phyloP scores from a whole-genome alignment of 345 rosid species.

The Punica granatum region DNA sequence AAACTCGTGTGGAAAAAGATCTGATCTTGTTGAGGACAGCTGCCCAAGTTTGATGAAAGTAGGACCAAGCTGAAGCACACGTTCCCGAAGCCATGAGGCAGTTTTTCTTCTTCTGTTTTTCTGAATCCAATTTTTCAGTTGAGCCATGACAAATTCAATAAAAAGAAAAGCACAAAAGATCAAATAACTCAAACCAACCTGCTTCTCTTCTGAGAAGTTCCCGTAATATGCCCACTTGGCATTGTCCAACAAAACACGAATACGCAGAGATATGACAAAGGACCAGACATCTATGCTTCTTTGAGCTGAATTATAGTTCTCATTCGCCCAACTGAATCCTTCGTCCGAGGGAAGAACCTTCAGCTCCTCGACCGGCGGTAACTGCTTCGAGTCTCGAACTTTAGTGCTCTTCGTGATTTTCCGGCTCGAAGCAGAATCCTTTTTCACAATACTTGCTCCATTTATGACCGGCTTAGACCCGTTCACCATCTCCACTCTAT shows the following conservation, averaged over 20 bases:
- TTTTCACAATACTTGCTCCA: slow-evolving; percentile 49
- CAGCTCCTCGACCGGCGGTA: slow-evolving; percentile 59
- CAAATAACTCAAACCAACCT: slow-evolving; percentile 29
- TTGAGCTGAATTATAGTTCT: slow-evolving; percentile 66
- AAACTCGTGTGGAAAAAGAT: slow-evolving; percentile 79
- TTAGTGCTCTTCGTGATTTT: slow-evolving; percentile 26
- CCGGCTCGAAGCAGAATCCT: slow-evolving; percentile 26
- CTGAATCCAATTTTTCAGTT: slow-evolving; percentile 29
- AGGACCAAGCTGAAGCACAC: slow-evolving; percentile 91
- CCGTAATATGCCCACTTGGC: slow-evolving; percentile 82
- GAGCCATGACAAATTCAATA: slow-evolving; percentile 1
- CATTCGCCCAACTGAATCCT: slow-evolving; percentile 92
- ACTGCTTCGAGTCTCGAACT: slow-evolving; percentile 24
- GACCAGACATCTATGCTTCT: slow-evolving; percentile 93
- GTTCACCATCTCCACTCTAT: slow-evolving; percentile 42
- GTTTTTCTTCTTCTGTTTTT: slow-evolving; percentile 58
- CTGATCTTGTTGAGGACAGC: slow-evolving; percentile 88
- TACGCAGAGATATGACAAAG: slow-evolving; percentile 57
- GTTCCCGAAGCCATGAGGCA: slow-evolving; percentile 86
- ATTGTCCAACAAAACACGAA: slow-evolving; percentile 68
- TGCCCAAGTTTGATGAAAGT: slow-evolving; percentile 97
- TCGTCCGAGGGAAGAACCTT: slow-evolving; percentile 83
- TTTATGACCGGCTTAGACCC: slow-evolving; percentile 48
- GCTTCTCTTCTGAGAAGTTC: slow-evolving; percentile 75
- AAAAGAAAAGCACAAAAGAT: neutral